Evolutionary conservation across 768 basidiomycete species (phyloP), one percentile per base, ranked within the genome.

Genomic region (Collybiopsis luxurians): DNA sequence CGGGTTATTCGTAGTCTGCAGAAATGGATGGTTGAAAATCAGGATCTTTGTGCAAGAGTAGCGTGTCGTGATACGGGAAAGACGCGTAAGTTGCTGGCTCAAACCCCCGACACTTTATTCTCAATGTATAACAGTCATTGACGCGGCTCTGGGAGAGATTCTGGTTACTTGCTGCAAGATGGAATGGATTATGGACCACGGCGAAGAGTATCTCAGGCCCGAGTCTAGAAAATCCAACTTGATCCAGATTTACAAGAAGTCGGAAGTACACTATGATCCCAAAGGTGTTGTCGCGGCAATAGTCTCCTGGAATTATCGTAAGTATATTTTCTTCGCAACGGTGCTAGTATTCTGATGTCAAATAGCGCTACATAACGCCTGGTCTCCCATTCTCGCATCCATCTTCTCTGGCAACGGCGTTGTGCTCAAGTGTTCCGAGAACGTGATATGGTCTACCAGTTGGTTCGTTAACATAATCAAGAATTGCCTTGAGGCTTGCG

Each of bases 221-320:
- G 87, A 94, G 63, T 80, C 78, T 11, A 79, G 97, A 61, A 76
- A 77, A 36, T 77, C 79, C 30, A 88, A 87, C 65, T 71, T 87
- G 40, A 76, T 92, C 69, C 73, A 92, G 60, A 79, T 73, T 42
- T 90, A 94, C 74, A 95, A 94, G 73, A 82, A 77, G 39, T 86
- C 88, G 1, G 77, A 86, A 65, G 86, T 95, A 23, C 71, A 90
- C 63, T 96, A 92, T 66, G 92, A 97, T 61, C 96, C 96, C 19
- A 80, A 94, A 21, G 97, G 97, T 24, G 90, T 96, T 0, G 91
- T 97, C 13, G 87, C 90, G 44, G 97, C 86, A 2, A 88, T 96
- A 57, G 94, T 98, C 3, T 95, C 93, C 0, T 98, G 95, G 92
- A 95, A 94, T 64, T 95, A 95, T 68, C 92, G 92, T 94, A 65